These are phyloP conservation scores for Scedosporium dehoogii DNA, from an alignment of 2,329 filamentous ascomycete species.

Conservation along the genomic window DNA sequence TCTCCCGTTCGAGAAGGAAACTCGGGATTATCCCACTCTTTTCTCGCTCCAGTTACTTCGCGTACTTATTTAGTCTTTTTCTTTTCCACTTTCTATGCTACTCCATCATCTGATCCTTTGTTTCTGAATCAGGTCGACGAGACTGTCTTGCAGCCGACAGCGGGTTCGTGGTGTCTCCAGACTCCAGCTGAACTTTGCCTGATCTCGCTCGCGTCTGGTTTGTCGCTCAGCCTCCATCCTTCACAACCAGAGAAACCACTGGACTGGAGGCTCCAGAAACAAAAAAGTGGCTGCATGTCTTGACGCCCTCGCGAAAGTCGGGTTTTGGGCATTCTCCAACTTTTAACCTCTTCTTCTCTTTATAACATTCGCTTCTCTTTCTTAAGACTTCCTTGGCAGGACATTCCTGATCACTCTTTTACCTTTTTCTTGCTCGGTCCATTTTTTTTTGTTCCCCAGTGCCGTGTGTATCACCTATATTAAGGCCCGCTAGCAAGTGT, in stretches of 20 bases:
- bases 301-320: not conserved
- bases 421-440: not conserved
- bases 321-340: too few relatives aligned
- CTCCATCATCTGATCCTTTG: not conserved
- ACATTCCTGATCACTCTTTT: not conserved
- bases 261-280: not conserved
- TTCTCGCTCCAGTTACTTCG: not conserved
- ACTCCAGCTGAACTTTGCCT: not conserved
- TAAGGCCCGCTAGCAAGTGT: not conserved
- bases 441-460: not conserved
- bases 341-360: too few relatives aligned
- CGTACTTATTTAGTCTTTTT: not conserved
- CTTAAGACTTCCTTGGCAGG: too few relatives aligned
- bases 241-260: too few relatives aligned
- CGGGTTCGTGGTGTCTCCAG: not conserved
- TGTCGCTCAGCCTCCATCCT: not conserved
- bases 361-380: too few relatives aligned
- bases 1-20: not conserved
- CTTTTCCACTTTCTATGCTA: not conserved
- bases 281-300: not conserved
- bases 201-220: not conserved
- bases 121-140: constrained; percentile 3
- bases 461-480: not conserved
- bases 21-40: not conserved
- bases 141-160: not conserved